Conservation (phyloP, 176 grass and related monocot genomes). For the Musa acuminata region DNA sequence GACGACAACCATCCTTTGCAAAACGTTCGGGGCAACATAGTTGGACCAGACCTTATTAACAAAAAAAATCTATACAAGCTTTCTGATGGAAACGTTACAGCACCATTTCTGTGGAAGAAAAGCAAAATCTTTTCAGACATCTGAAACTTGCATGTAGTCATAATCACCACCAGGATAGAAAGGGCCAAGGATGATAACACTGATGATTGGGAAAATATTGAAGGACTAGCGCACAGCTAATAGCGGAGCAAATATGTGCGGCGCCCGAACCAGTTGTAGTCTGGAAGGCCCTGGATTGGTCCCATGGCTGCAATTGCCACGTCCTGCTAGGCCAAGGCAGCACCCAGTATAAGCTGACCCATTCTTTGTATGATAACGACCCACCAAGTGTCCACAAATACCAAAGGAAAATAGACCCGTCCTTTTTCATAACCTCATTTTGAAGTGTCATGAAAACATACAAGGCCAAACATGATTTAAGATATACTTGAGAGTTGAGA, state of each 20-base stretch:
- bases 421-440: no score
- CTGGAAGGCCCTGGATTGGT: constrained; percentile 74
- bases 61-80: not conserved
- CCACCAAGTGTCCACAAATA: not conserved
- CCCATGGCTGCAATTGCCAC: constrained; percentile 90
- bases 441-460: no score
- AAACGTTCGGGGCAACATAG: not conserved
- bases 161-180: not conserved
- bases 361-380: no score
- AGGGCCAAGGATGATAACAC: not conserved
- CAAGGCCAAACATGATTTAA: no score
- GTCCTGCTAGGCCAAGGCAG: constrained; percentile 36
- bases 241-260: constrained; percentile 92
- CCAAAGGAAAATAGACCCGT: no score
- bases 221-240: constrained; percentile 14
- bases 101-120: not conserved
- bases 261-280: constrained; percentile 99
- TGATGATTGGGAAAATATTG: not conserved
- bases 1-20: no score
- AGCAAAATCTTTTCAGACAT: not conserved
- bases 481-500: no score
- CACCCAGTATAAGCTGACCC: no score
- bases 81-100: not conserved
- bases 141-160: not conserved
- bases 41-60: not conserved